Evolutionary conservation across 2,329 filamentous ascomycete species (phyloP), one percentile per base, ranked within the genome.

Genomic region (Sphaerostilbella broomeana): DNA sequence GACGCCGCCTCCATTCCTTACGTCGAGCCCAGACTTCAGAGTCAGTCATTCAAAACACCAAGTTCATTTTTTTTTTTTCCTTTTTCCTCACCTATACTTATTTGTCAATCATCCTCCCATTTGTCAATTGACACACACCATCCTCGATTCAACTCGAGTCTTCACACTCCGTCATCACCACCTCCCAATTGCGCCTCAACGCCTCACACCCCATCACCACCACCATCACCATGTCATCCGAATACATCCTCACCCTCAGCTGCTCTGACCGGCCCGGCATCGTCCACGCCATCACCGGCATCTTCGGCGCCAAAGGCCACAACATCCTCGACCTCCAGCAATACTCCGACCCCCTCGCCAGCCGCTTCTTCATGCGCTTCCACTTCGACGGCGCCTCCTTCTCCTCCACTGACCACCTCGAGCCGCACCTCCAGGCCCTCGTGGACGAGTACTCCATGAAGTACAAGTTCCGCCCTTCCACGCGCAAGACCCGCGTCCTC

Each of bases 321-420:
- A 92, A 88, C 63, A 86, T 92, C 58, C 69, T 90, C 48, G 84
- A 92, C 63, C 75, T 88, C 48, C 85, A 88, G 64, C 86, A 92
- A 65, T 92, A 86, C 69, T 84, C 79, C 28, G 86, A 90, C 63
- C 77, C 79, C 18, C 75, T 70, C 17, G 84, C 81, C 15, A 68
- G 84, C 57, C 81, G 75, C 42, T 92, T 92, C 70, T 92, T 92
- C 68, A 90, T 92, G 86, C 77, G 86, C 58, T 84, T 90, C 51
- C 85, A 89, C 62, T 90, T 90, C 53, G 63, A 68, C 6, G 59
- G 58, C 9, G 12, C 30, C 9, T 38, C 42, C 15, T 24, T 40
- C 44, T 45, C 43, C 42, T 70, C 63, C 45, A 74, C 68, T 34
- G 68, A 68, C 15, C 63, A 73, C 47, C 66, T 87, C 33, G 60